phyloP scores from a whole-genome alignment of 1,139 yeast genomes.

The Petasospora rhodanensis region DNA sequence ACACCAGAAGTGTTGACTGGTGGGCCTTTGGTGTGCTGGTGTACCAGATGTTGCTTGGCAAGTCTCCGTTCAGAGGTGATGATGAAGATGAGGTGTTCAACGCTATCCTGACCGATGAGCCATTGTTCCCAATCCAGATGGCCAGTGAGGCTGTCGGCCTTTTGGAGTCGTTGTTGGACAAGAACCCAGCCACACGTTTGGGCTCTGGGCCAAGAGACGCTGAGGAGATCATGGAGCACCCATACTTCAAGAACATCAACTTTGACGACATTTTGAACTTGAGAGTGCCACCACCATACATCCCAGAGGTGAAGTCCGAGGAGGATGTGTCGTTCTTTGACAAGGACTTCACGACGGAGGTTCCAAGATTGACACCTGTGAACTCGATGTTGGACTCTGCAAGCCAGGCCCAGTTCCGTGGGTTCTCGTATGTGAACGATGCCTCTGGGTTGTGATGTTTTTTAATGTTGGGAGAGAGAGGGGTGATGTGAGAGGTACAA shows the following conservation, averaged over 20 bases:
- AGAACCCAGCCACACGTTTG: constrained; percentile 78
- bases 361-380: constrained; percentile 93
- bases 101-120: constrained; percentile 96
- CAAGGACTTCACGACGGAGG: constrained; percentile 89
- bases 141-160: constrained; percentile 95
- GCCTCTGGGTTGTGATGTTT: constrained; percentile 27
- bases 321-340: constrained; percentile 93
- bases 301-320: constrained; percentile 77
- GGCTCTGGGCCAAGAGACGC: constrained; percentile 92
- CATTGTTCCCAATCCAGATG: constrained; percentile 96
- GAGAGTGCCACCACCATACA: constrained; percentile 77
- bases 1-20: constrained; percentile 96
- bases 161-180: constrained; percentile 81
- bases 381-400: constrained; percentile 80
- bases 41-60: constrained; percentile 94
- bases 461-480: no score
- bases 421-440: constrained; percentile 85
- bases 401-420: constrained; percentile 95
- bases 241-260: constrained; percentile 84
- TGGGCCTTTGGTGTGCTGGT: constrained; percentile 98
- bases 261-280: constrained; percentile 80
- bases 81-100: constrained; percentile 98
- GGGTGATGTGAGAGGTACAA: no score
- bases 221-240: constrained; percentile 88
- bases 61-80: constrained; percentile 96